phyloP scores from a whole-genome alignment of 1,139 yeast species.

The Scheffersomyces cryptocercus region DNA sequence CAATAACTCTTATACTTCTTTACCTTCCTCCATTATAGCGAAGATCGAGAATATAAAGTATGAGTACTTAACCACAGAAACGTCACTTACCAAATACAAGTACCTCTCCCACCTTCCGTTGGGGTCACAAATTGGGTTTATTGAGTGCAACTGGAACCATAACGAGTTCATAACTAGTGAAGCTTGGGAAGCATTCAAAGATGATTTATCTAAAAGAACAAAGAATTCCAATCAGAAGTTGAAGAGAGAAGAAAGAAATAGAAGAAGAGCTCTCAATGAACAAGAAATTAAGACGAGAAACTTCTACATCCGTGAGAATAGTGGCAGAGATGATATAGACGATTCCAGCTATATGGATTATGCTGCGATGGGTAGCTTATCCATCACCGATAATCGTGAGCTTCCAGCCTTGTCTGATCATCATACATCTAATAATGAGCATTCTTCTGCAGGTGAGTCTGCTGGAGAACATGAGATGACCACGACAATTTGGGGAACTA shows the following conservation, averaged over 20 bases:
- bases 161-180: conserved; percentile 45
- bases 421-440: neutral
- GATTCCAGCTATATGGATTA: conserved; percentile 14
- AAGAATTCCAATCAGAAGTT: conserved; percentile 54
- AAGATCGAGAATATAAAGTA: conserved; percentile 70
- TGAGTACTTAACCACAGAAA: conserved; percentile 57
- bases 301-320: conserved; percentile 61
- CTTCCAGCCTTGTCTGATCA: conserved; percentile 20
- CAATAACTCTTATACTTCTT: conserved; percentile 53
- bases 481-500: conserved; percentile 65
- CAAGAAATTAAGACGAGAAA: conserved; percentile 60
- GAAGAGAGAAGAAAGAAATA: conserved; percentile 65
- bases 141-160: conserved; percentile 81
- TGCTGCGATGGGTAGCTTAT: conserved; percentile 31
- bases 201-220: conserved; percentile 63
- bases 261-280: conserved; percentile 57
- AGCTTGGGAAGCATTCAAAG: conserved; percentile 55
- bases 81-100: conserved; percentile 61
- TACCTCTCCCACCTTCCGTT: conserved; percentile 80
- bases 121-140: conserved; percentile 80
- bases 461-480: conserved; percentile 18
- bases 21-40: conserved; percentile 66
- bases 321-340: conserved; percentile 11
- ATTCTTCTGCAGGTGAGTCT: conserved; percentile 1
- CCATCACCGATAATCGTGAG: conserved; percentile 32